Evolutionary conservation across 208 protist genomes (phyloP).

Genomic region (Novymonas esmeraldas): DNA sequence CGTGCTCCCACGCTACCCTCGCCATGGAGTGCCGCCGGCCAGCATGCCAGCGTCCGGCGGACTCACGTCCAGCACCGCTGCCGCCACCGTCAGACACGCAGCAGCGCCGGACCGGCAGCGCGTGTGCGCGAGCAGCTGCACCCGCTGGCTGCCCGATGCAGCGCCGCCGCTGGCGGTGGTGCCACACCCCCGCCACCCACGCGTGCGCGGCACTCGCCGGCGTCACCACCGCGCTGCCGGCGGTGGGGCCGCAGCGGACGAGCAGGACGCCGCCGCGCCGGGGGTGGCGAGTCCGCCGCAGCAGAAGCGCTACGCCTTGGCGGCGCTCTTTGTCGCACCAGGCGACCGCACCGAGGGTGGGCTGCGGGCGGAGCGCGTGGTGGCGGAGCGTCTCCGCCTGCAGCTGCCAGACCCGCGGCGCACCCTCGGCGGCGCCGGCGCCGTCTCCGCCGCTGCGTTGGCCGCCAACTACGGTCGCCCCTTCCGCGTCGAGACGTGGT

Average conservation of each 20-base stretch:
- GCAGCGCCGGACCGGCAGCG: background rate
- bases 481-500: constrained; percentile 34
- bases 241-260: background rate
- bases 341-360: constrained; percentile 29
- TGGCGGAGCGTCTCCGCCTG: constrained; percentile 68
- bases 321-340: constrained; percentile 69
- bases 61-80: background rate
- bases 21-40: constrained; percentile 36
- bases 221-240: background rate
- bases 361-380: constrained; percentile 48
- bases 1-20: constrained; percentile 61
- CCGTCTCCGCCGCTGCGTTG: constrained; percentile 19
- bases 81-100: background rate
- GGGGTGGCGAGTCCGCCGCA: constrained; percentile 7
- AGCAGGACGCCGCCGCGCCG: constrained; percentile 2
- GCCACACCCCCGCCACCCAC: constrained; percentile 1
- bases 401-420: constrained; percentile 39
- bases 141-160: constrained; percentile 25
- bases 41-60: background rate
- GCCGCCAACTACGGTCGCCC: constrained; percentile 33
- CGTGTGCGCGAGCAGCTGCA: constrained; percentile 31
- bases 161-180: constrained; percentile 21
- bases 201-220: background rate
- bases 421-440: constrained; percentile 13
- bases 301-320: constrained; percentile 42